Evolutionary conservation across 2,329 filamentous ascomycete species (phyloP), one percentile per base, ranked within the genome.

Genomic region (Chrysoporthe deuterocubensis): DNA sequence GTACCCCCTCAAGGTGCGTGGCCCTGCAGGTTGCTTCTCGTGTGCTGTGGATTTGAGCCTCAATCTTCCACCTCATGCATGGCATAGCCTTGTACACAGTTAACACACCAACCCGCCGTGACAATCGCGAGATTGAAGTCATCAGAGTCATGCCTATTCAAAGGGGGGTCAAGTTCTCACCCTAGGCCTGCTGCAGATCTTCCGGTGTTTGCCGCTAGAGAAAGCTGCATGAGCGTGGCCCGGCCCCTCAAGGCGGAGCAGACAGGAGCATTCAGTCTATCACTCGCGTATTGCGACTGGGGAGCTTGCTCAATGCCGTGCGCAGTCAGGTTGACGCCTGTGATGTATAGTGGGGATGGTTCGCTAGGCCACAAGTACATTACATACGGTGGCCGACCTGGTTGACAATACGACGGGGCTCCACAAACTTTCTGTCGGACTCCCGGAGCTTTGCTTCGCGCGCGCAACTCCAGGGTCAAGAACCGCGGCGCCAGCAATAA

Each of bases 21-120:
- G 57, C 58, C 58, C 37, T 66, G 58, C 59, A 56, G 60, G 32
- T 37, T 63, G 59, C 68, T 62, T 50, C 58, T 65, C 70, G 68
- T 69, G 73, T 74, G 69, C 58, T 68, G 71, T 75, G 72, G 67
- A 71, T 73, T 72, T 73, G 72, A 76, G 75, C 74, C 74, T 76
- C 75, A 76, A 71, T 69, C 71, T 75, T 72, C 72, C 71, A 71
- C 68, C 73, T 67, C 72, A 75, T 77, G 75, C 75, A 76, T 72
- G 71, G 71, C 73, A 75, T 74, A 70, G 11, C 40, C 26, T 60
- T 60, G 56, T 40, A 42, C 64, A 64, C 69, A 70, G 69, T 26
- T 71, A 64, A 66, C 62, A 61, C 42, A 61, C 60, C 44, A 42
- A 37, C 14, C 21, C 57, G 42, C 34, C 40, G 42, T 32, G 32